Percentiles rank a stretch among this genome's conserved stretches.
Evolutionary conservation across 2,329 filamentous ascomycete genomes (phyloP).

Genomic region (Periglandula ipomoeae): DNA sequence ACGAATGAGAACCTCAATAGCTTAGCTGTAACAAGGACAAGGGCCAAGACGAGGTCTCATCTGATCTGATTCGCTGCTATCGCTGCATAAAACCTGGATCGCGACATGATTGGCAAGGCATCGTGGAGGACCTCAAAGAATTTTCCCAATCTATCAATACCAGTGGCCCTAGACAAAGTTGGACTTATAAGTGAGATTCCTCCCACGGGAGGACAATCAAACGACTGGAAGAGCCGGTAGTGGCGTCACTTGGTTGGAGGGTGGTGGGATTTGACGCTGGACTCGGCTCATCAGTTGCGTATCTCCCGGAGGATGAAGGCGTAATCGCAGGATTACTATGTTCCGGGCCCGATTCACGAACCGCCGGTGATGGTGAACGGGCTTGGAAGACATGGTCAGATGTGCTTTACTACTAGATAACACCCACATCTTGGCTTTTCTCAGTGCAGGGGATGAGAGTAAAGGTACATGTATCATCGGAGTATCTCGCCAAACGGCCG

Average conservation of each 20-base stretch:
- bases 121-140: background rate
- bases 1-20: constrained; percentile 4
- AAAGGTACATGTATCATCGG: background rate
- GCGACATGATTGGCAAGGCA: background rate
- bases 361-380: background rate
- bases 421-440: background rate
- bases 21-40: constrained; percentile 3
- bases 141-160: background rate
- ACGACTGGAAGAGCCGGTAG: background rate
- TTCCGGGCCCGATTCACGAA: background rate
- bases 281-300: background rate
- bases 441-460: background rate
- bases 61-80: background rate
- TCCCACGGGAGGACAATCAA: background rate
- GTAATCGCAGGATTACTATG: background rate
- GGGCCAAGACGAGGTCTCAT: background rate
- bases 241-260: background rate
- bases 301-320: background rate
- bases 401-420: background rate
- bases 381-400: background rate
- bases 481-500: background rate
- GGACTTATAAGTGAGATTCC: background rate
- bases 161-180: background rate
- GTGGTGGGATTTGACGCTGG: background rate
- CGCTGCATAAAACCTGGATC: background rate